Evolutionary conservation across 208 protist genomes (phyloP).

Genomic region (Trypanosoma vivax): DNA sequence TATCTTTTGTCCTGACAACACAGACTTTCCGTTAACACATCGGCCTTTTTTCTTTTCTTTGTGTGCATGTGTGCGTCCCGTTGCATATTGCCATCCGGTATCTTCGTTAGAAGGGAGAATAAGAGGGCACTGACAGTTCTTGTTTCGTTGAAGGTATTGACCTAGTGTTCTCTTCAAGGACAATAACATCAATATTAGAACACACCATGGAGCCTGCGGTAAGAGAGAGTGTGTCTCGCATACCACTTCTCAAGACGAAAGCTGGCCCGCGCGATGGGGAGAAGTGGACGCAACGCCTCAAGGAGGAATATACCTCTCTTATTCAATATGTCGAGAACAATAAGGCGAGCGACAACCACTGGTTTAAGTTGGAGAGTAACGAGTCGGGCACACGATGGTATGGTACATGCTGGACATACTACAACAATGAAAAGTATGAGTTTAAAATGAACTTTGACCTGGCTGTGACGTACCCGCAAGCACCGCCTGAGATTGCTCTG

Average conservation of each 20-base stretch:
- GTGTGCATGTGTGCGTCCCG: too few relatives aligned
- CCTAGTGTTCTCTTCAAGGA: too few relatives aligned
- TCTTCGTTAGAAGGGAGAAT: not conserved
- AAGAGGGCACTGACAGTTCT: not conserved
- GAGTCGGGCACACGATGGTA: conserved; percentile 92
- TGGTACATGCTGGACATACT: conserved; percentile 96
- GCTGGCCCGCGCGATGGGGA: conserved; percentile 94
- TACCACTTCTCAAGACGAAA: conserved; percentile 92
- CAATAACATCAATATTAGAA: not conserved
- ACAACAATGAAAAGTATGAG: conserved; percentile 94
- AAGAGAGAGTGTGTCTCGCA: conserved; percentile 90
- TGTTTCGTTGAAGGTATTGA: too few relatives aligned
- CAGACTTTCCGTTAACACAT: too few relatives aligned
- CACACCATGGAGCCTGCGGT: conserved; percentile 63
- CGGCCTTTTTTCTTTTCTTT: too few relatives aligned
- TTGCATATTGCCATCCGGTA: too few relatives aligned
- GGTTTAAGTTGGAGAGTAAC: conserved; percentile 96
- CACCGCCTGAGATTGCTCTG: conserved; percentile 93
- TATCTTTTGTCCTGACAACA: too few relatives aligned
- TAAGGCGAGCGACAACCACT: conserved; percentile 94
- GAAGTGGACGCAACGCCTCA: conserved; percentile 93
- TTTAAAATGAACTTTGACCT: conserved; percentile 97
- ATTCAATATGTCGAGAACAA: conserved; percentile 96
- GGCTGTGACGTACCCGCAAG: conserved; percentile 95
- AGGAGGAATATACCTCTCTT: conserved; percentile 95